Evolutionary conservation across 352 stramenopile species (phyloP), one percentile per base, ranked within the genome.

Genomic region (Thalassiosira mediterranea): DNA sequence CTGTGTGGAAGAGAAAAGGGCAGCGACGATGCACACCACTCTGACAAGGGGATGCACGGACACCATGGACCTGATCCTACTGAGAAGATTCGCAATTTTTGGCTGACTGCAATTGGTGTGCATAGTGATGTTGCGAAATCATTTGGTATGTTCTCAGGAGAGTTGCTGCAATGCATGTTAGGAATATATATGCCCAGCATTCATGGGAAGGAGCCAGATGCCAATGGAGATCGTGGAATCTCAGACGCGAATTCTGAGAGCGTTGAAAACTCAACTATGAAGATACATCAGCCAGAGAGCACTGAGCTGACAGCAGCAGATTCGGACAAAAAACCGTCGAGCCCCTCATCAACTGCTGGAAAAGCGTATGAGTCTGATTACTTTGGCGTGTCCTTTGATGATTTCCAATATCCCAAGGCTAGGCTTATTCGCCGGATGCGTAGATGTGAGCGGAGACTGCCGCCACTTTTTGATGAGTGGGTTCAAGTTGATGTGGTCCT

Each of bases 101-200:
- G 87, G 87, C 23, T 88, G 29, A 65, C 47, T 32, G 84, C 84
- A 17, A 83, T 93, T 38, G 69, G 47, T 10, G 34, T 81, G 48
- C 78, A 90, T 52, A 81, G 81, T 38, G 74, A 93, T 4, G 77
- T 91, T 37, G 88, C 88, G 10, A 60, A 76, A 51, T 79, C 80
- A 28, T 80, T 88, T 72, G 88, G 88, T 15, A 60, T 88, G 34
- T 91, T 93, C 51, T 89, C 78, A 62, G 64, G 71, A 4, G 68
- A 90, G 61, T 68, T 90, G 15, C 64, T 93, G 10, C 70, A 89
- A 57, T 82, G 76, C 23, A 93, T 93, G 88, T 76, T 93, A 59
- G 88, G 88, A 25, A 72, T 93, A 32, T 51, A 81, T 25, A 56
- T 69, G 46, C 32, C 68, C 46, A 37, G 40, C n/a, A 46, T 21